phyloP scores from a whole-genome alignment of 1,284 basidiomycete species.

The Ganoderma resinaceum region DNA sequence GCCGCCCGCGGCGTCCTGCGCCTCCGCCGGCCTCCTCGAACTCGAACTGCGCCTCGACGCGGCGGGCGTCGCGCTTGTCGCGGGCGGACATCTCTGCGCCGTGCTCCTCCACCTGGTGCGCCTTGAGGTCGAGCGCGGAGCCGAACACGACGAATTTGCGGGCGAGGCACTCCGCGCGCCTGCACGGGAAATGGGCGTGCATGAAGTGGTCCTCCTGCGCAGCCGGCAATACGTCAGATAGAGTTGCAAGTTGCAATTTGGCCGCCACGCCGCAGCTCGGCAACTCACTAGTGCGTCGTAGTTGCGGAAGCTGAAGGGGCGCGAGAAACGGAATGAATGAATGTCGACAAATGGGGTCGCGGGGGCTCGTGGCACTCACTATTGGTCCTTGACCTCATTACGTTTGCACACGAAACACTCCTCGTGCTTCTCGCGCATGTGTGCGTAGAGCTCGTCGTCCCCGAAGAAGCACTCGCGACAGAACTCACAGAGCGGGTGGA shows the following conservation, averaged over 20 bases:
- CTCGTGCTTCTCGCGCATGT: slow-evolving; percentile 95
- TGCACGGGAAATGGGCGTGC: slow-evolving; percentile 80
- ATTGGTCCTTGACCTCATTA: slow-evolving; percentile 81
- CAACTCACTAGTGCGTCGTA: slow-evolving; percentile 73
- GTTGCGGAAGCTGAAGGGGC: slow-evolving; percentile 71
- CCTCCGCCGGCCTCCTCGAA: slow-evolving; percentile 63
- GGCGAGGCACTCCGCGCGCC: slow-evolving; percentile 76
- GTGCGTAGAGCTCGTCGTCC: slow-evolving; percentile 92
- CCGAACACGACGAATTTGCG: slow-evolving; percentile 97
- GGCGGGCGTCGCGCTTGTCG: slow-evolving; percentile 80
- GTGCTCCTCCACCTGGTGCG: slow-evolving; percentile 90
- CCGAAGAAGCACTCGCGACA: slow-evolving; percentile 91
- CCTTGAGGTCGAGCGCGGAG: slow-evolving; percentile 88
- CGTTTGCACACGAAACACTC: slow-evolving; percentile 96
- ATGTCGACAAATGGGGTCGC: neutral
- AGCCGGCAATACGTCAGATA: slow-evolving; percentile 6
- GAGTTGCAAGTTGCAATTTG: neutral
- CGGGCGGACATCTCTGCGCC: slow-evolving; percentile 81
- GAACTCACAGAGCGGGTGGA: slow-evolving; percentile 91
- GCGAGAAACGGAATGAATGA: slow-evolving; percentile 9
- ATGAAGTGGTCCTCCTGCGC: slow-evolving; percentile 75
- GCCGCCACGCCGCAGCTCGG: neutral
- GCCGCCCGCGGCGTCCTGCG: slow-evolving; percentile 46
- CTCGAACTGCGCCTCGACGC: slow-evolving; percentile 83
- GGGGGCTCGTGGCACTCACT: slow-evolving; percentile 62